These are phyloP conservation scores for Coniochaeta prunicola DNA, from an alignment of 2,329 filamentous ascomycete genomes.

Conservation along the genomic window DNA sequence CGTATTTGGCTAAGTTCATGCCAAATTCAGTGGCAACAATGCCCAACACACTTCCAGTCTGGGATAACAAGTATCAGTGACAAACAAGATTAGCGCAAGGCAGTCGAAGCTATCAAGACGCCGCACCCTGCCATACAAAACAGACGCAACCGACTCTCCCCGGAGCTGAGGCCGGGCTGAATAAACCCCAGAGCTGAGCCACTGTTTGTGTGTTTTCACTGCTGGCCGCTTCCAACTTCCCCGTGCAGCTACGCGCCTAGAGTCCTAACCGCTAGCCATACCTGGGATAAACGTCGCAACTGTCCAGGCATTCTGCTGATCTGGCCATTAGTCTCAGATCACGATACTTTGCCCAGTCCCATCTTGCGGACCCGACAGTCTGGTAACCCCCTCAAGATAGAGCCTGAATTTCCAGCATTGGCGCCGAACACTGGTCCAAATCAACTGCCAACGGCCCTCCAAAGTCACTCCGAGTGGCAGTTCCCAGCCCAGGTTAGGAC, in stretches of 20 bases:
- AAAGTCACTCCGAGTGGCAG: neutral
- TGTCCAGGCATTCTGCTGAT: neutral
- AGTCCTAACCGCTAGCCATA: neutral
- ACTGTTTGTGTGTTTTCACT: neutral
- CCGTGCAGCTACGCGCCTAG: neutral
- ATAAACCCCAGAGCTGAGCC: neutral
- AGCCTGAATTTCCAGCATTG: neutral
- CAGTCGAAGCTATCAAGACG: neutral
- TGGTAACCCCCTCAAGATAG: neutral
- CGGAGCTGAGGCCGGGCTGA: neutral
- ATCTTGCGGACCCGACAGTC: neutral
- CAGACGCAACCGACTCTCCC: neutral
- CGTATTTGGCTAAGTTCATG: neutral
- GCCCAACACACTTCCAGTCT: neutral
- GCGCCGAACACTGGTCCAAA: neutral
- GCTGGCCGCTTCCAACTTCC: neutral
- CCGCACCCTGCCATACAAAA: neutral
- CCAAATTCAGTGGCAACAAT: neutral
- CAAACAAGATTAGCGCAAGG: neutral
- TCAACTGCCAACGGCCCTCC: neutral
- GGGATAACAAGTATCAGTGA: neutral
- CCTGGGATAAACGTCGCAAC: neutral
- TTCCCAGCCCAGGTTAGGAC: neutral
- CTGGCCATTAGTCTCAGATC: neutral
- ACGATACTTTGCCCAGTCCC: neutral